Base-by-base conservation (phyloP, 2,329 filamentous ascomycete species). In the Diaporthe vaccinii region DNA sequence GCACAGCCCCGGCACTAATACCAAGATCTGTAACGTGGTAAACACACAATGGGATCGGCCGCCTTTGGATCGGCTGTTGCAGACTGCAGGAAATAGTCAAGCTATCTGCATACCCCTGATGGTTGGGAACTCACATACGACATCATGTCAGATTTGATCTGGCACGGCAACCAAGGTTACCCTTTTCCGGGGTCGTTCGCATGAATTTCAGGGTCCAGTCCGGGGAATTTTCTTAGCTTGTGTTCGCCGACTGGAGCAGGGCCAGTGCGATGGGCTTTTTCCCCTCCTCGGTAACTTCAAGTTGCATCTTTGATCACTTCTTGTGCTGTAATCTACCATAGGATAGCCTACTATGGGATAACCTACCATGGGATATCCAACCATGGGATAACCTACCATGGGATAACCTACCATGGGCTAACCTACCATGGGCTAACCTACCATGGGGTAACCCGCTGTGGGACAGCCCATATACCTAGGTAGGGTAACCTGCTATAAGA, bases 1-100 rank as follows among this genome's bases (percentile, higher is more conserved):
- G 65, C 65, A 69, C 65, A 69, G 65, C 65, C 65, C 41, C 65
- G 34, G 12, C 65, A 41, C 65, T 69, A 69, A 55, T 2, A 7
- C 22, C n/a, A 53, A 41, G 15, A 17, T 25, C 46, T 69, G 65
- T 22, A 55, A 69, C 65, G n/a, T 68, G 44, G 36, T 31, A 36
- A 44, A 9, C 28, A 28, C 36, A 39, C 36, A 22, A 22, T 12
- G n/a, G n/a, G 59, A 31, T 14, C 28, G 61, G 22, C 44, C 61
- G 28, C 61, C 49, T 65, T 46, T 15, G 20, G 34, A 36, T 36
- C 46, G 65, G 28, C 46, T 53, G 34, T 68, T 36, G 31, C 34
- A 51, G 12, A 20, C 22, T 20, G 10, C 12, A 25, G 22, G 10
- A 14, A n/a, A n/a, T 51, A 3, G 25, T n/a, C 62, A 36, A 20